Evolutionary conservation across 164 flowering plant genomes (phyloP).

Genomic region (grape (Vitis vinifera)): ASM3070453v1 NC_081819.1:19896501-19897000

Average conservation of each 20-base stretch:
- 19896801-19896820: too few relatives aligned
- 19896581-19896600: conserved; percentile 60
- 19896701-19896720: background rate
- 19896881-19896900: conserved; percentile 84
- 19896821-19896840: conserved; percentile 61
- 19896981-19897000: too few relatives aligned
- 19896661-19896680: conserved; percentile 63
- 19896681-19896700: background rate
- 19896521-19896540: background rate
- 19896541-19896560: conserved; percentile 72
- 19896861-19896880: conserved; percentile 61
- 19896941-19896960: conserved; percentile 68
- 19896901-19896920: conserved; percentile 74
- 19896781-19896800: too few relatives aligned
- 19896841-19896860: conserved; percentile 87
- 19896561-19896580: conserved; percentile 70
- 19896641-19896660: conserved; percentile 61
- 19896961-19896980: too few relatives aligned
- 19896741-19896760: too few relatives aligned
- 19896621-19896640: conserved; percentile 89
- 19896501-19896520: background rate
- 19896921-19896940: conserved; percentile 71
- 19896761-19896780: too few relatives aligned
- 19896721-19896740: too few relatives aligned
- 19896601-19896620: conserved; percentile 95